Conservation (phyloP, 2,329 filamentous ascomycete genomes). For the Colletotrichum simmondsii region DNA sequence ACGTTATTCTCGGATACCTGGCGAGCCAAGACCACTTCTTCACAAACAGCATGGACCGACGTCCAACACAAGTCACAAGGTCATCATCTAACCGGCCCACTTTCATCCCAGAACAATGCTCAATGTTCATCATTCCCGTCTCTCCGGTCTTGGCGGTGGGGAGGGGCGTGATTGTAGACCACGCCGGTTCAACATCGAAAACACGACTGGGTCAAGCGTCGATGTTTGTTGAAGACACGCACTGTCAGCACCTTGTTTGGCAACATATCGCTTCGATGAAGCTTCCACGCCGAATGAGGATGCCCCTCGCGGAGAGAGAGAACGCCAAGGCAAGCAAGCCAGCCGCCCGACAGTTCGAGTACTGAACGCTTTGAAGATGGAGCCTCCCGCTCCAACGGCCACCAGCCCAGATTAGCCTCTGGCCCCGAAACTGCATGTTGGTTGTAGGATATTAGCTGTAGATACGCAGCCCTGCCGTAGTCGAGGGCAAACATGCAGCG, state of each 20-base stretch:
- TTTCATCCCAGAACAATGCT: not conserved
- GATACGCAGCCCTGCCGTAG: constrained; percentile 4
- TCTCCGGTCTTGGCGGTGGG: not conserved
- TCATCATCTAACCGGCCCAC: not conserved
- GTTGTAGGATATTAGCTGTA: not conserved
- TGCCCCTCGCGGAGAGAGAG: not conserved
- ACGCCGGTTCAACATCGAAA: not conserved
- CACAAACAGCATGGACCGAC: not conserved
- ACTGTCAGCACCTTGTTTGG: not conserved
- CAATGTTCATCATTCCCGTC: not conserved
- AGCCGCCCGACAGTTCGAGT: not conserved
- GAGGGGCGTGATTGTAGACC: not conserved
- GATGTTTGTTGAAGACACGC: not conserved
- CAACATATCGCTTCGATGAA: constrained; percentile 14
- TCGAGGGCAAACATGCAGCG: constrained; percentile 14
- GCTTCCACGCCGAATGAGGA: not conserved
- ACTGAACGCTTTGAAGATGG: not conserved
- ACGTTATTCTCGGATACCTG: not conserved
- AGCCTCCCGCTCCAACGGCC: not conserved
- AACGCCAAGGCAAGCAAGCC: not conserved
- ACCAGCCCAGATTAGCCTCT: not conserved
- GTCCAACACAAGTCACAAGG: not conserved
- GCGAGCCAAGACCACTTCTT: not conserved
- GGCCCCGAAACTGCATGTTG: not conserved
- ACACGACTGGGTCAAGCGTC: not conserved